Evolutionary conservation across 306 rosid genomes (phyloP).

Genomic region (Vigna unguiculata): DNA sequence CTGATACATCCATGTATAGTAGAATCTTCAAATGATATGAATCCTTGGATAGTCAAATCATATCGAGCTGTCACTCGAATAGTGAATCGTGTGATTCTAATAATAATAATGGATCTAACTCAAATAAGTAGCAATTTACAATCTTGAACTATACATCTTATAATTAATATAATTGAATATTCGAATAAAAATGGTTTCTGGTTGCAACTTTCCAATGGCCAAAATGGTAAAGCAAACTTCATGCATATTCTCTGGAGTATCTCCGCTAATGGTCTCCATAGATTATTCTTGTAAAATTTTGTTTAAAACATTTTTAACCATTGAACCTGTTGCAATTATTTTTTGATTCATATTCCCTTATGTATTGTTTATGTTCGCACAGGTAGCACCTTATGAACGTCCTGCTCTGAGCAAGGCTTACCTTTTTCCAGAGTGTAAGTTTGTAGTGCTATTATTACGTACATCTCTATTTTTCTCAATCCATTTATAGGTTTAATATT

Average conservation of each 20-base stretch:
- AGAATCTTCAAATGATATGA: background rate
- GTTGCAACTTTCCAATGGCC: background rate
- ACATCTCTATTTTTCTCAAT: background rate
- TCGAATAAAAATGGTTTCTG: background rate
- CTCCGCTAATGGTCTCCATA: background rate
- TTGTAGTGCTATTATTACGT: conserved; percentile 13
- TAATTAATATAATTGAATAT: background rate
- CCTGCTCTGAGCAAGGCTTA: conserved; percentile 99
- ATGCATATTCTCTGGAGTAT: background rate
- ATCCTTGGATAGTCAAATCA: background rate
- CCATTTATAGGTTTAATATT: conserved; percentile 16
- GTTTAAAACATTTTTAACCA: background rate
- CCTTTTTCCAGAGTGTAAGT: conserved; percentile 95
- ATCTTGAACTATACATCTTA: background rate
- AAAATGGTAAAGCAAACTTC: conserved; percentile 1
- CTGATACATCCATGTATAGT: background rate
- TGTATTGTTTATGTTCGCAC: conserved; percentile 18
- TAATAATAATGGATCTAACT: background rate
- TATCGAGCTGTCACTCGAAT: background rate
- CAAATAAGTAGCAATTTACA: background rate
- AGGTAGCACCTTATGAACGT: conserved; percentile 99
- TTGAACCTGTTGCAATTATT: conserved; percentile 24
- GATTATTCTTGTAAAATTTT: conserved; percentile 14
- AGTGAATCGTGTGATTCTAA: background rate
- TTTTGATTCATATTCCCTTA: conserved; percentile 25